Evolutionary conservation across 83 land plant genomes (phyloP).

Genomic region (Diphasiastrum complanatum): DNA sequence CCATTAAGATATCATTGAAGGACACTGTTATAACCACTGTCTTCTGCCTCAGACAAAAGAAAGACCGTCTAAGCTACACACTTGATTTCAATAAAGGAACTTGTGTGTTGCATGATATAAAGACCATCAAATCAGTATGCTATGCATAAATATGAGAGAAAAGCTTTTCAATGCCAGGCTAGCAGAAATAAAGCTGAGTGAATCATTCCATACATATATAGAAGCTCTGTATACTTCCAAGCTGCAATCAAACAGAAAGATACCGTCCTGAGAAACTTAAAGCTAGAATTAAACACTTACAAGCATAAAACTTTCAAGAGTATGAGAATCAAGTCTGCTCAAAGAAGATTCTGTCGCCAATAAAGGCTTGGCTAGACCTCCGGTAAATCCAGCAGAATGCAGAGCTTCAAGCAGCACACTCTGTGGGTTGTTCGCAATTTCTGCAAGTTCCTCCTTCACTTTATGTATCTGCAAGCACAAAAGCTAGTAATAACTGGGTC

Average conservation of each 20-base stretch:
- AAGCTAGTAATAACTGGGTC: not conserved
- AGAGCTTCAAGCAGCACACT: constrained; percentile 74
- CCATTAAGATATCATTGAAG: too few species aligned
- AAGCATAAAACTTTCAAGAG: constrained; percentile 68
- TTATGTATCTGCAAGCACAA: constrained; percentile 45
- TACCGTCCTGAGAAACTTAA: too few species aligned
- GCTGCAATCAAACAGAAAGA: too few species aligned
- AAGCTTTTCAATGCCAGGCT: not conserved
- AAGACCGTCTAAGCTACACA: too few species aligned
- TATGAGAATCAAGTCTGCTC: constrained; percentile 36
- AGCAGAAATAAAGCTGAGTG: not conserved
- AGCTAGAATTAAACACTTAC: too few species aligned
- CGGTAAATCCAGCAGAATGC: constrained; percentile 75
- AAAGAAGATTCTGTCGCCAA: constrained; percentile 74
- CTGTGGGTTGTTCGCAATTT: constrained; percentile 60
- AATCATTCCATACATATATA: too few species aligned
- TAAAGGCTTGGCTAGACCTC: constrained; percentile 66
- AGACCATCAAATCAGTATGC: too few species aligned
- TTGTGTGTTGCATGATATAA: too few species aligned
- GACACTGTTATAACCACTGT: too few species aligned
- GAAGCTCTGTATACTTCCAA: too few species aligned
- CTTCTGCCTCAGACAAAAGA: too few species aligned
- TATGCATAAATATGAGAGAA: not conserved
- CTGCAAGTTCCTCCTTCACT: constrained; percentile 64
- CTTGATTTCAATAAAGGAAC: too few species aligned